These are phyloP conservation scores for Phytophthora lateralis DNA, from an alignment of 352 stramenopile species.

Conservation along the genomic window DNA sequence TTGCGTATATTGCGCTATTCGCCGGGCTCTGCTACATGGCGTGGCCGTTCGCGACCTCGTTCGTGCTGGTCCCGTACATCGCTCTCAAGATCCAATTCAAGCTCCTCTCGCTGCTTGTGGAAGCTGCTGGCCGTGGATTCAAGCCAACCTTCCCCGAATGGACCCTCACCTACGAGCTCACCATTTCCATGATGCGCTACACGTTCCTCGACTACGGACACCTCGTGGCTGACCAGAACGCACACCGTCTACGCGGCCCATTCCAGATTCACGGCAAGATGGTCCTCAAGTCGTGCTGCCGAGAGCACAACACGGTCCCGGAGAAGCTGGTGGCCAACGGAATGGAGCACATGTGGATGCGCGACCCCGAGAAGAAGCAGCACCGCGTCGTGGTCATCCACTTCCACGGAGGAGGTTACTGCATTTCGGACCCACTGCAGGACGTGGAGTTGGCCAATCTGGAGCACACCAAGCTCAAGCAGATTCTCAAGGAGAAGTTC, in stretches of 20 bases:
- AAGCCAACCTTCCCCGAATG: constrained; percentile 39
- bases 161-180: constrained; percentile 46
- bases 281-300: constrained; percentile 29
- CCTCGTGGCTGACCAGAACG: constrained; percentile 30
- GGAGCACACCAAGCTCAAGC: constrained; percentile 25
- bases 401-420: constrained; percentile 52
- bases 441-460: constrained; percentile 37
- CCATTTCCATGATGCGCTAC: constrained; percentile 41
- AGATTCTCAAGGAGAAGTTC: constrained; percentile 25
- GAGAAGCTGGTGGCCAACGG: constrained; percentile 35
- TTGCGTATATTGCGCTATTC: constrained; percentile 18
- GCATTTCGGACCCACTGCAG: constrained; percentile 36
- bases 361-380: constrained; percentile 23
- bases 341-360: constrained; percentile 50
- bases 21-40: constrained; percentile 19
- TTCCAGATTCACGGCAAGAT: constrained; percentile 36
- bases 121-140: constrained; percentile 26
- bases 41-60: constrained; percentile 27
- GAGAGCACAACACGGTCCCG: constrained; percentile 23
- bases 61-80: constrained; percentile 29
- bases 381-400: constrained; percentile 51
- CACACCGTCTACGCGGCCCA: constrained; percentile 32
- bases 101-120: constrained; percentile 21
- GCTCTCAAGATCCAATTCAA: constrained; percentile 35
- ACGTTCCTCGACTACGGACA: constrained; percentile 42